A percentile compares a stretch with the other conserved stretches of the same genome.
Evolutionary conservation across 1,284 basidiomycete species (phyloP).

Genomic region (Xerocomus amazonicus): DNA sequence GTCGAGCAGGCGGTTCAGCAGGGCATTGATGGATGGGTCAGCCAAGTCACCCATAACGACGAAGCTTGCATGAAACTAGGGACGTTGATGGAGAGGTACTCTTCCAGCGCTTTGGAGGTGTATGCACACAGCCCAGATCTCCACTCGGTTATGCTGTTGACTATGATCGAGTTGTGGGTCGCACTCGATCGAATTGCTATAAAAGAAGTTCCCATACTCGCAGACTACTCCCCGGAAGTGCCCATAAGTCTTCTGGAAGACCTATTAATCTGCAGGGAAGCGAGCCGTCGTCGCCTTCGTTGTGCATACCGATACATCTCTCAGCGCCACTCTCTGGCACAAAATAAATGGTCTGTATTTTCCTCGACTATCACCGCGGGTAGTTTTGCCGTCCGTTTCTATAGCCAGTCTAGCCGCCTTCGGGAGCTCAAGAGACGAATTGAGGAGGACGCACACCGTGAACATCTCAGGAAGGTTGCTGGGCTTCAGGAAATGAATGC

Average conservation of each 20-base stretch:
- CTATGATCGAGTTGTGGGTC: too few species aligned
- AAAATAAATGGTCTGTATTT: slow-evolving; percentile 17
- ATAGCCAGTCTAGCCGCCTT: neutral
- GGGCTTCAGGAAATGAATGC: neutral
- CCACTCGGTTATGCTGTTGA: too few species aligned
- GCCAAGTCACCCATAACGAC: neutral
- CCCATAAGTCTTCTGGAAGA: slow-evolving; percentile 34
- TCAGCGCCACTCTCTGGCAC: slow-evolving; percentile 21
- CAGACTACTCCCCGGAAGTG: slow-evolving; percentile 36
- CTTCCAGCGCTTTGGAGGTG: neutral
- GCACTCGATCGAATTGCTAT: too few species aligned
- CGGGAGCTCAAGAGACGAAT: neutral
- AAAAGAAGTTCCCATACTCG: too few species aligned
- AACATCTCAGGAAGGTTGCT: neutral
- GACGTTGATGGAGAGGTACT: neutral
- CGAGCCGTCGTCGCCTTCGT: slow-evolving; percentile 26
- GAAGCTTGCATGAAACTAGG: neutral
- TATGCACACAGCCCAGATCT: neutral
- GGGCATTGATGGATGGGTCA: neutral
- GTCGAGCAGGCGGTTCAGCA: neutral
- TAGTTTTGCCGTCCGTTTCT: slow-evolving; percentile 27
- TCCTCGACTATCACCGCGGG: neutral
- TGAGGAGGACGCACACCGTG: neutral
- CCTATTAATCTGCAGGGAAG: slow-evolving; percentile 37
- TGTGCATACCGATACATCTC: slow-evolving; percentile 30